Base-by-base conservation (phyloP, 1,284 basidiomycete genomes). In the Meripilus lineatus region DNA sequence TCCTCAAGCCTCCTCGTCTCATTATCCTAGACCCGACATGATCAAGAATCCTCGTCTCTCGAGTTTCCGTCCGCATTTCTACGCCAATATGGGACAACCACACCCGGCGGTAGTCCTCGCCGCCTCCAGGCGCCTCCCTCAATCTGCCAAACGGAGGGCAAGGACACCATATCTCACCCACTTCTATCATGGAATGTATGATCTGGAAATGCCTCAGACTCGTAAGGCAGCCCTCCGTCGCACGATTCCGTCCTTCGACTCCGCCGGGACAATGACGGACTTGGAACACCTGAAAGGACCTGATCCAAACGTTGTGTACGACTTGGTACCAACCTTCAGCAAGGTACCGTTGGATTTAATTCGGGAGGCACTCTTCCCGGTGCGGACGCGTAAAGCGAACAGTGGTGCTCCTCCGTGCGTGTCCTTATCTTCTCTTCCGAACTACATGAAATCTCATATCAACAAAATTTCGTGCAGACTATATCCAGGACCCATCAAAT, bases 401-500 rank as follows among this genome's bases (percentile, higher is more conserved):
- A n/a, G n/a, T 37, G 35, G 36, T 18, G 7, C 24, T 25, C 15
- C 5, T 17, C 13, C 21, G 34, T 22, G 49, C 48, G 36, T n/a
- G 30, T 41, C n/a, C 14, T 33, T 18, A 21, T 23, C 8, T 46
- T 14, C 17, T 25, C 20, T 33, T 14, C 13, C 2, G n/a, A 3
- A 32, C 13, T 25, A 8, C 10, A 21, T 18, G 26, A 14, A 22
- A 21, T 23, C 39, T 6, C 15, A 15, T 4, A 18, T 38, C 11
- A 15, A n/a, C 18, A 13, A 28, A 22, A 7, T 2, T 34, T 11
- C 38, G 17, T 25, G 8, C 1, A 32, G 55, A 52, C 22, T 14
- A 37, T 53, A 22, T 46, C 44, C 17, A 38, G 50, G 14, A 51
- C 37, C 33, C 28, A 47, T 22, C 34, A 38, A 18, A 17, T 53